These are phyloP conservation scores for Colletotrichum destructivum DNA, from an alignment of 2,329 filamentous ascomycete species.

Conservation along the genomic window DNA sequence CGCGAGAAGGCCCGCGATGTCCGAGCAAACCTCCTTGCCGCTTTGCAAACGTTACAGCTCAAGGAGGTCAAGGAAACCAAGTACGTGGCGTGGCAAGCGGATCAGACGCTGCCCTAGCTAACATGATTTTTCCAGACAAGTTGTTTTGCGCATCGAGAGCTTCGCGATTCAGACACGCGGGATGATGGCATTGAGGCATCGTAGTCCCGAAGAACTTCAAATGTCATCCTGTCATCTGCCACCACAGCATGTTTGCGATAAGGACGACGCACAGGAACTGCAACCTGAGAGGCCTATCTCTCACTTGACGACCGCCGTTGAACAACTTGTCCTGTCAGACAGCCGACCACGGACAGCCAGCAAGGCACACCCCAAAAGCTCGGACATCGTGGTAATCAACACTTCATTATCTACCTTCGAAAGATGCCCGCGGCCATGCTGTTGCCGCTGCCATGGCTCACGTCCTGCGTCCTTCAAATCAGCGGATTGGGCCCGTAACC, in stretches of 20 bases:
- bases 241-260: background rate
- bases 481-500: background rate
- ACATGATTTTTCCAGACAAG: background rate
- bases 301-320: background rate
- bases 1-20: slow-evolving; percentile 9
- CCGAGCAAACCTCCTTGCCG: background rate
- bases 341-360: background rate
- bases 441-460: slow-evolving; percentile 12
- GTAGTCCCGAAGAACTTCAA: no score
- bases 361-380: rapidly evolving
- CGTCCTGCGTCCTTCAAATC: background rate
- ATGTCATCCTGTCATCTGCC: background rate
- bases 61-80: background rate
- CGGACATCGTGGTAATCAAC: background rate
- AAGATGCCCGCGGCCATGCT: background rate
- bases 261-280: background rate
- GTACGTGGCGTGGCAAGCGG: slow-evolving; percentile 3
- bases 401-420: background rate
- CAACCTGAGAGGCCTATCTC: background rate
- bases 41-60: background rate
- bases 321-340: background rate
- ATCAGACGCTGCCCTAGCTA: no score
- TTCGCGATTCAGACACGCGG: background rate
- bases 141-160: background rate
- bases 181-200: no score